A percentile compares a stretch with the other conserved stretches of the same genome.
These are phyloP conservation scores for Hypomontagnella monticulosa DNA, from an alignment of 495 filamentous ascomycete species.

Conservation along the genomic window DNA sequence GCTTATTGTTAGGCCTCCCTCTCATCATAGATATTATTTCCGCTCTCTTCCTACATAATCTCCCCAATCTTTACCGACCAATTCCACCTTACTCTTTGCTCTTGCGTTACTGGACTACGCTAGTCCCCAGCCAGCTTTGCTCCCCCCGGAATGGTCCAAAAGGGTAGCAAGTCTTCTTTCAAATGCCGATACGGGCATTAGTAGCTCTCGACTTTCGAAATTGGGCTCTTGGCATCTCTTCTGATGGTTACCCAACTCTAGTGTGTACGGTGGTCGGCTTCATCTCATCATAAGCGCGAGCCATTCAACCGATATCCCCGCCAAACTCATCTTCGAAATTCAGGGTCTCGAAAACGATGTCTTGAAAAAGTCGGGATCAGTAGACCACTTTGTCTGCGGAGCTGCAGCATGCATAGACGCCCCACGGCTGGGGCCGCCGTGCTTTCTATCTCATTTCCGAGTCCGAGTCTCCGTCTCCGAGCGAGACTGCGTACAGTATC, in stretches of 20 bases:
- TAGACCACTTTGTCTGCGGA: slow-evolving; percentile 15
- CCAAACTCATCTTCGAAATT: slow-evolving; percentile 6
- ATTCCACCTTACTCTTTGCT: slow-evolving; percentile 4
- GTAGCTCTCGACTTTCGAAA: slow-evolving; percentile 24
- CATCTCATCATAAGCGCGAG: slow-evolving; percentile 17
- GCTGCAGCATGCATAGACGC: slow-evolving; percentile 32
- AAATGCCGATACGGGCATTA: slow-evolving; percentile 42
- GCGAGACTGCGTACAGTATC: neutral
- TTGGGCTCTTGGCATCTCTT: slow-evolving; percentile 29
- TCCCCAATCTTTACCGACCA: neutral
- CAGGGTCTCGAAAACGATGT: slow-evolving; percentile 10
- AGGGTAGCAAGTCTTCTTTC: slow-evolving; percentile 3
- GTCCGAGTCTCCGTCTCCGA: slow-evolving; percentile 7
- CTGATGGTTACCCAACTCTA: slow-evolving; percentile 16
- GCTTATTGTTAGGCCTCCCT: neutral
- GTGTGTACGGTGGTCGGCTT: slow-evolving; percentile 12
- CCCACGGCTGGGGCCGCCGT: slow-evolving; percentile 26
- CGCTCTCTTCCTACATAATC: neutral
- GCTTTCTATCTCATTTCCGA: slow-evolving; percentile 26
- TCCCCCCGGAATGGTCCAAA: neutral
- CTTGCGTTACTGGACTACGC: slow-evolving; percentile 27
- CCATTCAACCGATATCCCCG: slow-evolving; percentile 26
- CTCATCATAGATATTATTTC: neutral
- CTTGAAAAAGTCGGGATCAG: slow-evolving; percentile 14
- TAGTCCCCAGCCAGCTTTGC: neutral